phyloP scores from a whole-genome alignment of 2,329 filamentous ascomycete genomes.

The Venturia oleaginea region DNA sequence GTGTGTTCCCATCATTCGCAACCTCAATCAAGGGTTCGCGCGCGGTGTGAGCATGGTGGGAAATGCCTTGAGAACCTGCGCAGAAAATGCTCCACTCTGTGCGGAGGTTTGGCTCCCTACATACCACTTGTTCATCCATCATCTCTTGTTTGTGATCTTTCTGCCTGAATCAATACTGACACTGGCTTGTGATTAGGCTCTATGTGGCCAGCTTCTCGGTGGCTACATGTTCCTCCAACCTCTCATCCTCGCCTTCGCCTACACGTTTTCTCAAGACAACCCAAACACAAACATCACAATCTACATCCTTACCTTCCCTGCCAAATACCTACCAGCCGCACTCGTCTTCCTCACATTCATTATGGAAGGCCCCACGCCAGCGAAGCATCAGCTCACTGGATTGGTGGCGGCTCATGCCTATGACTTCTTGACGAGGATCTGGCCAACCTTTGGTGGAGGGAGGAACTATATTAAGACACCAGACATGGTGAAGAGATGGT shows the following conservation, averaged over 20 bases:
- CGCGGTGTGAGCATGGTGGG: slow-evolving; percentile 41
- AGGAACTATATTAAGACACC: slow-evolving; percentile 69
- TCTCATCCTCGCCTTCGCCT: slow-evolving; percentile 69
- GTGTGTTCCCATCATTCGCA: slow-evolving; percentile 41
- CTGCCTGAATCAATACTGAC: neutral
- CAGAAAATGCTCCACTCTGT: slow-evolving; percentile 44
- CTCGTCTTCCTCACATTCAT: slow-evolving; percentile 70
- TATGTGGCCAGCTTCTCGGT: slow-evolving; percentile 45
- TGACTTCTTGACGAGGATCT: slow-evolving; percentile 81
- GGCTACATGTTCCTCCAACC: slow-evolving; percentile 47
- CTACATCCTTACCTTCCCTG: slow-evolving; percentile 74
- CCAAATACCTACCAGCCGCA: slow-evolving; percentile 70
- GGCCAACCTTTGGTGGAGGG: slow-evolving; percentile 81
- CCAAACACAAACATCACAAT: slow-evolving; percentile 67
- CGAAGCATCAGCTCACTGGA: slow-evolving; percentile 63
- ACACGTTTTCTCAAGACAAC: slow-evolving; percentile 81
- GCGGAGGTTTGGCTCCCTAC: slow-evolving; percentile 51
- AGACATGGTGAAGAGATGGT: slow-evolving; percentile 57
- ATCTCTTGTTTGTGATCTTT: slow-evolving; percentile 15
- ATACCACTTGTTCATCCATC: slow-evolving; percentile 27
- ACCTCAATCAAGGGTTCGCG: slow-evolving; percentile 29
- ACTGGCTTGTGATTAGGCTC: slow-evolving; percentile 30
- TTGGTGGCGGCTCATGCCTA: slow-evolving; percentile 80
- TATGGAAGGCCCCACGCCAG: slow-evolving; percentile 47
- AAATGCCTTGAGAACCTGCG: slow-evolving; percentile 41